Evolutionary conservation across 208 protist species (phyloP).

Genomic region (Leptomonas pyrrhocoris): DNA sequence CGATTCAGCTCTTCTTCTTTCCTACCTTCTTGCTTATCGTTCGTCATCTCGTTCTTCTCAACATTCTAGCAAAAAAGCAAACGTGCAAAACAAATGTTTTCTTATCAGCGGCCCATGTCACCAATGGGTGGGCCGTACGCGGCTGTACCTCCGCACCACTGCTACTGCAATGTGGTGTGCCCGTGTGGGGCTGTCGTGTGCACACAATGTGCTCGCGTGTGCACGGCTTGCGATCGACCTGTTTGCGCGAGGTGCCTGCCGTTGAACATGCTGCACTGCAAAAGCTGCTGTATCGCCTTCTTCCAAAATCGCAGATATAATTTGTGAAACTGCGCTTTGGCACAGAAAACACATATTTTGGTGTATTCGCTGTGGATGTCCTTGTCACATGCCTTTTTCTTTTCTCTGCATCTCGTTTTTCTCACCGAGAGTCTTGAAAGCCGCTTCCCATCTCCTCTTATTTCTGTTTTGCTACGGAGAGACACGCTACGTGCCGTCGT

Average conservation of each 20-base stretch:
- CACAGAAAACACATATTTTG: neutral
- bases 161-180: slow-evolving; percentile 48
- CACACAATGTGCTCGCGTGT: slow-evolving; percentile 61
- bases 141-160: slow-evolving; percentile 42
- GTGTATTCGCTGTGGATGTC: neutral
- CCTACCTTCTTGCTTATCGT: too few relatives aligned
- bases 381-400: neutral
- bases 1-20: too few relatives aligned
- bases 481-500: neutral
- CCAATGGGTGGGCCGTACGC: slow-evolving; percentile 10
- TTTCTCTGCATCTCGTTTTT: neutral
- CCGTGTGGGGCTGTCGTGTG: slow-evolving; percentile 61
- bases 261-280: slow-evolving; percentile 69
- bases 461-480: neutral
- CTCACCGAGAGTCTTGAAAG: neutral
- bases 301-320: slow-evolving; percentile 53
- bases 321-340: slow-evolving; percentile 35
- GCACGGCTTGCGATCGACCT: slow-evolving; percentile 65
- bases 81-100: slow-evolving; percentile 6
- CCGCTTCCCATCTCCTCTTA: neutral
- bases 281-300: slow-evolving; percentile 69
- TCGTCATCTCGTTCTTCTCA: too few relatives aligned
- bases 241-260: slow-evolving; percentile 67
- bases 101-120: slow-evolving; percentile 7
- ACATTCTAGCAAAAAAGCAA: neutral